These are phyloP conservation scores for Phascolomyces articulosus DNA, from an alignment of 371 early-diverging fungal species.

Conservation along the genomic window DNA sequence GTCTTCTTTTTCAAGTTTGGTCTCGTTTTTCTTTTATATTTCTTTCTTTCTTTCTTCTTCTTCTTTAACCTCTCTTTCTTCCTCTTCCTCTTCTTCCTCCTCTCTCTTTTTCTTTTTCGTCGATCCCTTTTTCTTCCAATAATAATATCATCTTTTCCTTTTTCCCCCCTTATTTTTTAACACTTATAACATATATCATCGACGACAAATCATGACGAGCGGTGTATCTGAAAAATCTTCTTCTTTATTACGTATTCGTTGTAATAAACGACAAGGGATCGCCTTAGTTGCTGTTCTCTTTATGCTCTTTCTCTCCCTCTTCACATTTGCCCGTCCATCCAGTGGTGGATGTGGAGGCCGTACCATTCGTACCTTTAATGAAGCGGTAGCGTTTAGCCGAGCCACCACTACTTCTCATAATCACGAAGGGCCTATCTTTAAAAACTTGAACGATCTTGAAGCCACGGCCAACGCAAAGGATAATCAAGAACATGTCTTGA, in stretches of 20 bases:
- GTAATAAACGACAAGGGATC: constrained; percentile 31
- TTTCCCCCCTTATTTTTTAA: no score
- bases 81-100: background rate
- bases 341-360: constrained; percentile 18
- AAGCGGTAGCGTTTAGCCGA: constrained; percentile 32
- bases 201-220: background rate
- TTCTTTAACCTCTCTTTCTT: background rate
- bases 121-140: background rate
- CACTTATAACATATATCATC: background rate
- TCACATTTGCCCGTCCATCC: constrained; percentile 30
- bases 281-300: constrained; percentile 26
- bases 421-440: constrained; percentile 13
- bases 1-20: constrained; percentile 3
- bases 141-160: no score
- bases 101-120: background rate
- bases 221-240: constrained; percentile 5
- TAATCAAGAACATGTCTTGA: constrained; percentile 45
- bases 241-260: constrained; percentile 19
- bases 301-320: constrained; percentile 28
- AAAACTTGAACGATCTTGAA: constrained; percentile 22
- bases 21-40: background rate
- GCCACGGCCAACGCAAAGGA: constrained; percentile 24
- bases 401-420: background rate
- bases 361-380: constrained; percentile 31
- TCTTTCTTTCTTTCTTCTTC: background rate